Base-by-base conservation (phyloP, 192 early-diverging fungal genomes). In the Coemansia sp. region DNA sequence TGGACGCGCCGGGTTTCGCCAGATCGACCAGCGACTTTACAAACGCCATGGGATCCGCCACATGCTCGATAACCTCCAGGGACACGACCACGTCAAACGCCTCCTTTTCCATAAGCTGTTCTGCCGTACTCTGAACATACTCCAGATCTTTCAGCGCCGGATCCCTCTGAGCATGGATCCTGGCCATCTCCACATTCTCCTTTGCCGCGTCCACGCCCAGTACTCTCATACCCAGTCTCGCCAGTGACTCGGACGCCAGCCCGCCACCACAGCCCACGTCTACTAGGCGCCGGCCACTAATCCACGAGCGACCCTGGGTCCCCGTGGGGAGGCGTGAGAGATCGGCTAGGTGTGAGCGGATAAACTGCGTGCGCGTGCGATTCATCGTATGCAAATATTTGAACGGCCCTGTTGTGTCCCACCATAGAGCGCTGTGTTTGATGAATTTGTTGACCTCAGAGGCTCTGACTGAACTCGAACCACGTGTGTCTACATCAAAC, bases 201-300 rank as follows among this genome's bases (percentile, higher is more conserved):
- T 38, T 55, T 2, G 90, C 90, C 12, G 97, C 97, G 76, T 98
- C 97, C 49, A 92, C 85, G 18, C 94, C 96, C 58, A 90, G 76
- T 2, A 94, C 92, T 0, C 64, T 61, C 7, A 87, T 87, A 5
- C 94, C 95, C 44, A 97, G 64, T 36, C 94, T 86, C n/a, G 89
- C 91, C 63, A 97, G 69, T 0, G 93, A 72, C 89, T 99, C 95
- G 0, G 91, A 86, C 39, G 97, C 86, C 34, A 99, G 70, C 8
- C 97, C 97, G 34, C 96, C 97, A 29, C 97, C 97, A 78, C 97
- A 95, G 2, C 97, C 97, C 12, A 99, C 90, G 81, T 99, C 97
- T 11, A 97, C 75, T 41, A 94, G 88, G 9, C 76, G 49, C 49
- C 90, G 50, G 0, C 90, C 89, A 0, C 22, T 13, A 7, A 71